Base-by-base conservation (phyloP, 176 grass and related monocot genomes). In the Chrysopogon serrulatus region DNA sequence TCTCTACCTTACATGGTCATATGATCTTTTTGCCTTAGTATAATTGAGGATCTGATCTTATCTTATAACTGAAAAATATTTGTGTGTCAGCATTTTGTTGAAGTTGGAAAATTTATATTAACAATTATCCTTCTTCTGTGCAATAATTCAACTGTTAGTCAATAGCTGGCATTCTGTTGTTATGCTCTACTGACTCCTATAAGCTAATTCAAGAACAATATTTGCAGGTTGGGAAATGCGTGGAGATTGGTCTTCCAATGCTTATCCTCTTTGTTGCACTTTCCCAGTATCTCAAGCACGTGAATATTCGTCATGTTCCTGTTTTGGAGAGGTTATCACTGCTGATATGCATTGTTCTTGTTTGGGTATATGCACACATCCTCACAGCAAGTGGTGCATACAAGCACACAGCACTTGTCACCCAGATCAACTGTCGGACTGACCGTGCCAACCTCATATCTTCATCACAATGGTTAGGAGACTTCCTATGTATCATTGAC, bases 281-380 rank as follows among this genome's bases (percentile, higher is more conserved):
- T 65, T 96, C 93, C 43, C 86, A 98, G 86, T 98, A 95, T 82
- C 89, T 98, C 39, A 98, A 98, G 71, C 94, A 93, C 41, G 47
- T 98, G 62, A 70, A 85, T 56, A 48, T 90, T 36, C 88, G 79
- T 41, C 75, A 92, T 76, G 49, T 88, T 86, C 92, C 92, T 10
- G 49, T 98, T 80, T 16, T 95, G 71, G 92, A 98, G 91, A 98
- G 95, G 76, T 95, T 98, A 10, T 92, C 95, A 31, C 41, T 98
- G 81, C 61, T 98, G 17, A 76, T 95, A 11, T 95, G 92, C 27
- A 91, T 98, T 36, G 54, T 90, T 37, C 70, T 98, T 77, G 54
- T 95, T 59, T 98, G 95, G 95, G 82, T 92, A 9, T 98, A 88
- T 73, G 95, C 95, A 16, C 95, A 95, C 76, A 93, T 98, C 83